A percentile compares a stretch with the other conserved stretches of the same genome.
phyloP scores from a whole-genome alignment of 2,329 filamentous ascomycete species.

The Pseudogymnoascus sp. region DNA sequence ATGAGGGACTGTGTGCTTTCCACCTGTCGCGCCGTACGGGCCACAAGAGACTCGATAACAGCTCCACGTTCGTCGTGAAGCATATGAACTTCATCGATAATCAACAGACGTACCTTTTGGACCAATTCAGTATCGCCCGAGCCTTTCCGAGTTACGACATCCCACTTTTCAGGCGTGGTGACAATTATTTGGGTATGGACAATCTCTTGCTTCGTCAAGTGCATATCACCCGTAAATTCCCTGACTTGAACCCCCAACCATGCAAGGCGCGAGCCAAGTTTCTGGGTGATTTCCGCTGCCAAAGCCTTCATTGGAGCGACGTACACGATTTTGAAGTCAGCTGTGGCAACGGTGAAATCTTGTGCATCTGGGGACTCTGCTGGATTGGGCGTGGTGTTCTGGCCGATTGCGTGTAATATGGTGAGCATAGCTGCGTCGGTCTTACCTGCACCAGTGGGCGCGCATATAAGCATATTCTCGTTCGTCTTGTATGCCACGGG shows the following conservation, averaged over 20 bases:
- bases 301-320: slow-evolving; percentile 98
- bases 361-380: slow-evolving; percentile 62
- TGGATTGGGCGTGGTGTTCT: slow-evolving; percentile 75
- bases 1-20: slow-evolving; percentile 98
- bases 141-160: slow-evolving; percentile 93
- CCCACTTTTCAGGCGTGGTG: slow-evolving; percentile 98
- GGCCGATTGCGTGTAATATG: slow-evolving; percentile 80
- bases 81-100: slow-evolving; percentile 99
- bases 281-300: slow-evolving; percentile 91
- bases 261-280: slow-evolving; percentile 79
- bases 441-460: slow-evolving; percentile 94
- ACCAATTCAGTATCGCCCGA: slow-evolving; percentile 96
- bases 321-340: slow-evolving; percentile 97
- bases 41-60: slow-evolving; percentile 90
- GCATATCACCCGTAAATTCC: slow-evolving; percentile 97
- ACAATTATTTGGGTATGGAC: slow-evolving; percentile 96
- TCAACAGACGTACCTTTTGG: slow-evolving; percentile 89
- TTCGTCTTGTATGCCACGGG: slow-evolving; percentile 91
- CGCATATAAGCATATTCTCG: slow-evolving; percentile 98
- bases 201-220: slow-evolving; percentile 93
- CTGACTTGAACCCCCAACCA: slow-evolving; percentile 91
- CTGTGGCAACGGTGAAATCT: slow-evolving; percentile 72
- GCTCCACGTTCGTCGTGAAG: slow-evolving; percentile 95
- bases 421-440: slow-evolving; percentile 97
- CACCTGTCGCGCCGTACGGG: slow-evolving; percentile 88